Evolutionary conservation across 1,284 basidiomycete genomes (phyloP), one percentile per base, ranked within the genome.

Genomic region (Xerocomus minutiporus): DNA sequence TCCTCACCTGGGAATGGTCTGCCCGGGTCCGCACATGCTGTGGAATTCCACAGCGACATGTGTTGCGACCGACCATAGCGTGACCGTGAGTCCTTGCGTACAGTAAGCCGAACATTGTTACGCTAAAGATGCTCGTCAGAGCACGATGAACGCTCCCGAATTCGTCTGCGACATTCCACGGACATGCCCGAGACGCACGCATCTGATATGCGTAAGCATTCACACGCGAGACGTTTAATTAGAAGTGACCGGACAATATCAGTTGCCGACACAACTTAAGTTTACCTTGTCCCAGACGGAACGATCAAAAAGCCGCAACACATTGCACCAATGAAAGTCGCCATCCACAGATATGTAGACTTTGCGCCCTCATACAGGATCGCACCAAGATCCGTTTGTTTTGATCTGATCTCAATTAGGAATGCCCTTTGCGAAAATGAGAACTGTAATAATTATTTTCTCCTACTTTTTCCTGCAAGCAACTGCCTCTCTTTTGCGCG

Each of bases 331-430:
- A 25, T 3, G 39, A 39, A 13, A 32, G 4, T 39, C 38, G 17
- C 39, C 20, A 25, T 39, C 4, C 9, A 23, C 28, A 28, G 28
- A 11, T 31, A 31, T 31, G 29, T 12, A 11, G 29, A 11, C 8
- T 23, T 40, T 29, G 25, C 26, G 41, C 15, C 23, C 28, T 29
- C 28, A 31, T 31, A 31, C 28, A n/a, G 28, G n/a, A 31, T 43
- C 26, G 26, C 26, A 29, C 26, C 8, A 29, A 60, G 59, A 59
- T 59, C 60, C 46, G 26, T 32, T 38, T 51, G 48, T 60, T 59
- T 38, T 54, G 46, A 62, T 59, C 51, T 58, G 55, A 60, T 61
- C 49, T 56, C 57, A 57, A 56, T 62, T 54, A 43, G 47, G 51
- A 43, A 58, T 52, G 38, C 50, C 50, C 34, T 39, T 46, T 49